phyloP scores from a whole-genome alignment of 2,329 filamentous ascomycete genomes.

The Microsporum canis region DNA sequence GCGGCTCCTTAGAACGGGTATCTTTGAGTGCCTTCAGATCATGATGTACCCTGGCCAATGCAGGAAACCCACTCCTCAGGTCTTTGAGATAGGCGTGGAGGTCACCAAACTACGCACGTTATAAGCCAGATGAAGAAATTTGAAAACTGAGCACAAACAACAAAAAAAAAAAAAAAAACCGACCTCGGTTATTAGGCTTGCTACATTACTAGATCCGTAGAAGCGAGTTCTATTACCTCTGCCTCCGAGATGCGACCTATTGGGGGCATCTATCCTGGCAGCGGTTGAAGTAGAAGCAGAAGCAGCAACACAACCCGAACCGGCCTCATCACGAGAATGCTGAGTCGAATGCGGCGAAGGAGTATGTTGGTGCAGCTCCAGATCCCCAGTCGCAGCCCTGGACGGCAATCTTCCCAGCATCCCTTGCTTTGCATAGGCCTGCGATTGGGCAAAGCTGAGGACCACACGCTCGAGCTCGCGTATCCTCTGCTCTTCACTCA shows the following conservation, averaged over 20 bases:
- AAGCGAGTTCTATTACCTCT: conserved; percentile 31
- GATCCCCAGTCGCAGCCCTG: not conserved
- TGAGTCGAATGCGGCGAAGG: not conserved
- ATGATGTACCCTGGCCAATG: conserved; percentile 24
- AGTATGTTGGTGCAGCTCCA: not conserved
- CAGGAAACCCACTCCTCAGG: conserved; percentile 26
- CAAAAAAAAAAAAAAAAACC: conserved; percentile 2
- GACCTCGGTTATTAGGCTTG: conserved; percentile 32
- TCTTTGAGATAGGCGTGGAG: conserved; percentile 29
- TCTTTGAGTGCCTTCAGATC: conserved; percentile 24
- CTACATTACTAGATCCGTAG: conserved; percentile 31
- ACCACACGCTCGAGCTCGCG: not conserved
- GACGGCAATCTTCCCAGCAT: not conserved
- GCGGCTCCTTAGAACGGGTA: conserved; percentile 15
- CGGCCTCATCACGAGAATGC: not conserved
- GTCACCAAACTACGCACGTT: conserved; percentile 26
- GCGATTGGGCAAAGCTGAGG: not conserved
- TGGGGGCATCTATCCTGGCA: not conserved
- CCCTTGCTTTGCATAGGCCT: not conserved
- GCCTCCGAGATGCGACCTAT: not conserved
- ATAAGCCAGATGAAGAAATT: not conserved
- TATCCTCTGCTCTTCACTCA: not conserved
- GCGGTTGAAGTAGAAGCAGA: not conserved
- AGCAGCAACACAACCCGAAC: not conserved
- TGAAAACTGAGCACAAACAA: not conserved